A percentile compares a stretch with the other conserved stretches of the same genome.
phyloP scores from a whole-genome alignment of 2,329 filamentous ascomycete genomes.

The Botrytis sinoallii region DNA sequence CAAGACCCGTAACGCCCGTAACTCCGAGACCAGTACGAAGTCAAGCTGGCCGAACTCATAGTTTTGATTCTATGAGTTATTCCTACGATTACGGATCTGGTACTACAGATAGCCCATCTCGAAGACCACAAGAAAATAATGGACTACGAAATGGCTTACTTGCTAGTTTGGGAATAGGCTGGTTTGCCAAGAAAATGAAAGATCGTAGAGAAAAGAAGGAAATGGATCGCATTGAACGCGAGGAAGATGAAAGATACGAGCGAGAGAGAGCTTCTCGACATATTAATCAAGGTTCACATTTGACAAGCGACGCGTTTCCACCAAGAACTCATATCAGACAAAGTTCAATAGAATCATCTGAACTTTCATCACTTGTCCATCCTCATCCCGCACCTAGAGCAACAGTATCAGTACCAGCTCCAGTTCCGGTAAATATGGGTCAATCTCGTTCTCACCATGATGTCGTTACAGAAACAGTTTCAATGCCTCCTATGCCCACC shows the following conservation, averaged over 20 bases:
- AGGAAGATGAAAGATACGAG: constrained; percentile 43
- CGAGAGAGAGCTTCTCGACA: constrained; percentile 59
- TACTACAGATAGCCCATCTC: constrained; percentile 54
- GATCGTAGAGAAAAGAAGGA: constrained; percentile 48
- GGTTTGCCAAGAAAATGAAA: constrained; percentile 63
- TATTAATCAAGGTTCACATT: constrained; percentile 53
- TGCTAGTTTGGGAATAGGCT: constrained; percentile 64
- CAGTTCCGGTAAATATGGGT: constrained; percentile 7
- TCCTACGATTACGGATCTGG: constrained; percentile 50
- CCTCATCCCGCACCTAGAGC: constrained; percentile 40
- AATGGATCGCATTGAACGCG: constrained; percentile 42
- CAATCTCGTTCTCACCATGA: constrained; percentile 44
- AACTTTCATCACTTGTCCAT: constrained; percentile 35
- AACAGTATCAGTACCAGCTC: constrained; percentile 41
- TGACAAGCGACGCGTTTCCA: constrained; percentile 64
- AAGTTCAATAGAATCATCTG: constrained; percentile 31
- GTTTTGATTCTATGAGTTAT: constrained; percentile 50
- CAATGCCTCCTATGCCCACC: constrained; percentile 55
- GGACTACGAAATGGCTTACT: constrained; percentile 46
- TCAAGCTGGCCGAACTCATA: constrained; percentile 44
- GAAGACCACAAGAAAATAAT: constrained; percentile 38
- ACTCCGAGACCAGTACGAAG: constrained; percentile 43
- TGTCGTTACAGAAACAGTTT: constrained; percentile 35
- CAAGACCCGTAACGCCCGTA: constrained; percentile 25
- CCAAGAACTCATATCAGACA: constrained; percentile 44